These are phyloP conservation scores for Diaporthe vaccinii DNA, from an alignment of 2,329 filamentous ascomycete genomes.

Conservation along the genomic window DNA sequence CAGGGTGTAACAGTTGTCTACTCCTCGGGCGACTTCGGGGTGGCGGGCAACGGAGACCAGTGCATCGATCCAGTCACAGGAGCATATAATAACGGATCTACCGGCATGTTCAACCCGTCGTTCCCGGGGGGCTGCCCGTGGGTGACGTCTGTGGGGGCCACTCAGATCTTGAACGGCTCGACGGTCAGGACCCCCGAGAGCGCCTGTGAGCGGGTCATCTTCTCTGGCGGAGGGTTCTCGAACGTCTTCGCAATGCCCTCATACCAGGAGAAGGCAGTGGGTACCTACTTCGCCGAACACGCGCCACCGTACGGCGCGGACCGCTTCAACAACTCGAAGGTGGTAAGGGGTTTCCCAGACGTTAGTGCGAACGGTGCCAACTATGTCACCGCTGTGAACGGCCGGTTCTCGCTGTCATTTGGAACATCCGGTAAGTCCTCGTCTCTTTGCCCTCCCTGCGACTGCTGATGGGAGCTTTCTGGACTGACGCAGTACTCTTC, in stretches of 20 bases:
- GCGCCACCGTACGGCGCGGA: slow-evolving; percentile 57
- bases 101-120: slow-evolving; percentile 61
- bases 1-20: slow-evolving; percentile 65
- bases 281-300: slow-evolving; percentile 57
- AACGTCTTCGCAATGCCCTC: slow-evolving; percentile 61
- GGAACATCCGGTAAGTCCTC: slow-evolving; percentile 58
- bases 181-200: slow-evolving; percentile 56
- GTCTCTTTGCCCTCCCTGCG: not conserved
- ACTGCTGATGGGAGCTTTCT: no score
- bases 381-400: slow-evolving; percentile 58
- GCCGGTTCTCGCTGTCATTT: slow-evolving; percentile 57
- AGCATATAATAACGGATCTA: slow-evolving; percentile 47
- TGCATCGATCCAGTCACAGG: slow-evolving; percentile 53
- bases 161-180: slow-evolving; percentile 55
- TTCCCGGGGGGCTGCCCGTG: slow-evolving; percentile 63
- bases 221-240: slow-evolving; percentile 63
- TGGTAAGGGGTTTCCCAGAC: slow-evolving; percentile 63
- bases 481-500: not conserved
- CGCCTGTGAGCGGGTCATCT: slow-evolving; percentile 61
- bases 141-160: slow-evolving; percentile 66
- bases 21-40: slow-evolving; percentile 64
- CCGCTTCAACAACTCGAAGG: slow-evolving; percentile 61
- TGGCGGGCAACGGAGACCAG: slow-evolving; percentile 54
- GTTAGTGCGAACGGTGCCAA: slow-evolving; percentile 60
- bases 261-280: slow-evolving; percentile 60